A percentile compares a stretch with the other conserved stretches of the same genome.
phyloP scores from a whole-genome alignment of 495 filamentous ascomycete genomes.

The Neurospora sp. region DNA sequence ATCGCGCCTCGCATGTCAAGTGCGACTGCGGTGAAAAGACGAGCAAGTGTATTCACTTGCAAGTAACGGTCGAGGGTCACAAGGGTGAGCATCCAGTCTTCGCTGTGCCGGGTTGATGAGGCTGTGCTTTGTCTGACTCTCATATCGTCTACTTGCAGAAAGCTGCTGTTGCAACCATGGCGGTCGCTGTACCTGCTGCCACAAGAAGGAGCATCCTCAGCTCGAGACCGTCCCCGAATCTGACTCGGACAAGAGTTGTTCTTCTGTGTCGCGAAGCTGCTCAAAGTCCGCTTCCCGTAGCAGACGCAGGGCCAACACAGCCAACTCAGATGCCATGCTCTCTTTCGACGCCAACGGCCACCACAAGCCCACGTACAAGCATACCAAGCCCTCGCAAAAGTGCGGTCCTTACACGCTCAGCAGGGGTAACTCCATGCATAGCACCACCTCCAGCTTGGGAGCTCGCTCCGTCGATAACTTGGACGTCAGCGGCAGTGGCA shows the following conservation, averaged over 20 bases:
- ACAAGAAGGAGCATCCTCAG: constrained; percentile 73
- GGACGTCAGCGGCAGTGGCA: constrained; percentile 8
- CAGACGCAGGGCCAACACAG: constrained; percentile 57
- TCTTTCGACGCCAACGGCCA: constrained; percentile 88
- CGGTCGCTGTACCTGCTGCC: constrained; percentile 79
- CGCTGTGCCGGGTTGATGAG: constrained; percentile 24
- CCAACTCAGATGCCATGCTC: constrained; percentile 71
- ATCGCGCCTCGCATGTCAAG: constrained; percentile 87
- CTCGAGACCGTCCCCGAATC: constrained; percentile 67
- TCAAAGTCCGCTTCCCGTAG: constrained; percentile 47
- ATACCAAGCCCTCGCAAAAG: constrained; percentile 77
- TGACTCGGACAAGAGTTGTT: constrained; percentile 40
- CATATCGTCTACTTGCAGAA: constrained; percentile 46
- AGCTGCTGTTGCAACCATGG: constrained; percentile 88
- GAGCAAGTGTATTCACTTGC: constrained; percentile 58
- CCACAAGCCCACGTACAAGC: constrained; percentile 85
- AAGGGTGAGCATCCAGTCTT: constrained; percentile 35
- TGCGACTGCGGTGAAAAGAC: constrained; percentile 96
- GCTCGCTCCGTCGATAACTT: constrained; percentile 64
- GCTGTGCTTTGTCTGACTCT: constrained; percentile 35
- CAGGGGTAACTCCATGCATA: constrained; percentile 61
- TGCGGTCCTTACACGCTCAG: constrained; percentile 76
- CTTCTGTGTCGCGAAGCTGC: constrained; percentile 33
- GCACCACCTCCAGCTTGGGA: constrained; percentile 38
- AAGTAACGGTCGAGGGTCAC: constrained; percentile 43